Evolutionary conservation across 768 basidiomycete species (phyloP).

Genomic region (Gymnopilus junonius): DNA sequence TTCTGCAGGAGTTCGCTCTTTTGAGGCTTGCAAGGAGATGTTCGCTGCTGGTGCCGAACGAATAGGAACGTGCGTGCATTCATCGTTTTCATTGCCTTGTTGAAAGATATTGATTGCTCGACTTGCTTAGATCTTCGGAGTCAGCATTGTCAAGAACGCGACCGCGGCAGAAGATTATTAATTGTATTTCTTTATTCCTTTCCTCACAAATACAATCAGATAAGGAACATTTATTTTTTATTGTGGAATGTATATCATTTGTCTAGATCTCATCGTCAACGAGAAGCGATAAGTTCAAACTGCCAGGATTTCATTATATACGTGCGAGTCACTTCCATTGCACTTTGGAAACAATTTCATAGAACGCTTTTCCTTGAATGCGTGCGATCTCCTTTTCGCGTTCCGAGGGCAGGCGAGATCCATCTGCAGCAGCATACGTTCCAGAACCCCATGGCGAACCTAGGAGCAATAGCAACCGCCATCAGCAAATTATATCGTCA

Average conservation of each 20-base stretch:
- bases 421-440: conserved; percentile 53
- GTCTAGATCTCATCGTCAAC: background rate
- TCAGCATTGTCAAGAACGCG: conserved; percentile 15
- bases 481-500: background rate
- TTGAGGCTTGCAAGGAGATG: conserved; percentile 51
- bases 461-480: background rate
- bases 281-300: too few relatives aligned
- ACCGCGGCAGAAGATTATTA: background rate
- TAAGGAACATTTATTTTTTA: too few relatives aligned
- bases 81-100: background rate
- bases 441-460: conserved; percentile 72
- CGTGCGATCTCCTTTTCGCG: conserved; percentile 57
- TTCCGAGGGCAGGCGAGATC: conserved; percentile 48
- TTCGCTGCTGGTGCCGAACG: conserved; percentile 53
- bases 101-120: background rate
- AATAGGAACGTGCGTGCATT: conserved; percentile 52
- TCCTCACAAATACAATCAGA: background rate
- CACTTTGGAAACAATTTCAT: conserved; percentile 45
- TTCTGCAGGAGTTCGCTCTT: conserved; percentile 52
- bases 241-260: background rate
- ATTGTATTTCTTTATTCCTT: background rate
- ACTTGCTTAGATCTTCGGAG: conserved; percentile 21
- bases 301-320: too few relatives aligned
- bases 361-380: conserved; percentile 60
- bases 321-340: too few relatives aligned